Percentiles rank a stretch among this genome's conserved stretches.
Conservation (phyloP, 108 stramenopile genomes). For the Aureococcus anophagefferens region DNA sequence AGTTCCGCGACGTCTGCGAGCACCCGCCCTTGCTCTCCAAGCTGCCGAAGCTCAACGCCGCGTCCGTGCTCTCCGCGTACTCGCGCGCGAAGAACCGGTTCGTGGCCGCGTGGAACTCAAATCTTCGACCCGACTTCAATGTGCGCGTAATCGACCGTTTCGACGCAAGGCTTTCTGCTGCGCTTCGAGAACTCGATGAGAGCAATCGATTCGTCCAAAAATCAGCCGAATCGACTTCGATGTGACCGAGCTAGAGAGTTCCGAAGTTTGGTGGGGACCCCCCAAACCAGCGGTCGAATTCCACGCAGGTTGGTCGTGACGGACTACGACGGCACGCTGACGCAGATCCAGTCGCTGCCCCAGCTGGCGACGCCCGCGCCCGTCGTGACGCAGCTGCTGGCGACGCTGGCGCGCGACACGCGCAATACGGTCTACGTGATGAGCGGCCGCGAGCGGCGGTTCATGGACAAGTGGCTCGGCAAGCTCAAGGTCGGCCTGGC, state of each 20-base stretch:
- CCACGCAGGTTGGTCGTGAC: slow-evolving; percentile 24
- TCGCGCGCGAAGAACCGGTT: no score
- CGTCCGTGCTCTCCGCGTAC: slow-evolving; percentile 17
- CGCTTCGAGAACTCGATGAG: no score
- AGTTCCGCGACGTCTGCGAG: slow-evolving; percentile 31
- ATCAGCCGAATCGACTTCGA: no score
- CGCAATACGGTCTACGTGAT: slow-evolving; percentile 44
- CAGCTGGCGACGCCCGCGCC: slow-evolving; percentile 11
- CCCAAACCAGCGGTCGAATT: no score
- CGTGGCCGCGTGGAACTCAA: no score
- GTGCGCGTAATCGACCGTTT: no score
- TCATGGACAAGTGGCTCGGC: slow-evolving; percentile 23
- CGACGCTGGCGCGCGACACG: slow-evolving; percentile 36
- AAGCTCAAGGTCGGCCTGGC: slow-evolving; percentile 26
- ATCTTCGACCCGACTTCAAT: no score
- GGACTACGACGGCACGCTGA: slow-evolving; percentile 21
- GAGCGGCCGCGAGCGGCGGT: slow-evolving; percentile 31
- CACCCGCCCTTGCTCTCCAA: slow-evolving; percentile 22
- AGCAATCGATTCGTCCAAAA: no score
- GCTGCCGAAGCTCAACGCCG: slow-evolving; percentile 25
- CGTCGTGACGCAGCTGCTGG: slow-evolving; percentile 17
- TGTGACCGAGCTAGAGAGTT: no score
- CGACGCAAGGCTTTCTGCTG: no score
- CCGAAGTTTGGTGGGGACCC: no score
- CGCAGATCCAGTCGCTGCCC: not conserved